Base-by-base conservation (phyloP, 352 stramenopile genomes). In the Globisporangium abappressorium region DNA sequence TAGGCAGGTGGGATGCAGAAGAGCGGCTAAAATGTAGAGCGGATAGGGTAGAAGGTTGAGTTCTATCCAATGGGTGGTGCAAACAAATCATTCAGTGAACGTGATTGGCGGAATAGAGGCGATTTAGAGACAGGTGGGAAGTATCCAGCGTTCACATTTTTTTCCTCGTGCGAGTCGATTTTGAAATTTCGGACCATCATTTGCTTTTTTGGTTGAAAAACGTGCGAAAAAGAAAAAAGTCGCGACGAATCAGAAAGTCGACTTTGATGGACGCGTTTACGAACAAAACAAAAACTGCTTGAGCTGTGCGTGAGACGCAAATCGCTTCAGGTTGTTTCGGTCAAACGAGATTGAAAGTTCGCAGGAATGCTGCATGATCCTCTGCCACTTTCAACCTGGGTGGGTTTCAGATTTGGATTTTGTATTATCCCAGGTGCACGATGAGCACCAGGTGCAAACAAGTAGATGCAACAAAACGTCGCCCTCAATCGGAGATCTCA, bases 191-290 rank as follows among this genome's bases (percentile, higher is more conserved):
- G 46, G 46, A 54, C 41, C 46, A 54, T 54, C 46, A 54, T 54
- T 54, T 54, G 18, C 7, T 28, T 18, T 12, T 54, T 18, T 14
- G 4, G 15, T n/a, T 47, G 14, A 47, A 47, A 49, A 49, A 49
- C 47, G 55, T 34, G 20, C 56, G 33, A 49, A 38, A 62, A 60
- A 60, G 36, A 60, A 43, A 36, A 46, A 34, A 14, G 20, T 20
- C 15, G 9, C 9, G 43, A 49, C 43, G 43, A 49, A 60, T 60
- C 55, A 63, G 57, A 63, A 63, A 63, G 54, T 63, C 36, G 24
- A 24, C 33, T 15, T 59, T 20, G 55, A 60, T 28, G 30, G 28
- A 49, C 28, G 30, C 30, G 22, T 60, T 8, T 20, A 20, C 15
- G 7, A 41, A 9, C 12, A 57, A 20, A 57, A 30, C 30, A 33